These are phyloP conservation scores for Lyophyllum shimeji DNA, from an alignment of 768 basidiomycete genomes.

Conservation along the genomic window DNA sequence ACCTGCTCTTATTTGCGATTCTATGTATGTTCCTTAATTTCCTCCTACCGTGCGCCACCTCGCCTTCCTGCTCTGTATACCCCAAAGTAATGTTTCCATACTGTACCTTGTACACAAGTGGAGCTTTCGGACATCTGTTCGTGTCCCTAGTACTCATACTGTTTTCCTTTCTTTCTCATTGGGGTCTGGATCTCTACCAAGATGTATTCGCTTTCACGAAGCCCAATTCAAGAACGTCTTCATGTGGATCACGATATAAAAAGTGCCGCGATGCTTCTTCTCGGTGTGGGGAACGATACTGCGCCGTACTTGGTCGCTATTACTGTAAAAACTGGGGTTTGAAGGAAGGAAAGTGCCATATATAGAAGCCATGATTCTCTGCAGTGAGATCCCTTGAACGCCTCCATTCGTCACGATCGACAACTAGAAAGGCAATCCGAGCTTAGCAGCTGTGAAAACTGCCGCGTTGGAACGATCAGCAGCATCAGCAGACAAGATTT, in stretches of 20 bases:
- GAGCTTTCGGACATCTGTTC: not conserved
- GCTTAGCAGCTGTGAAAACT: not conserved
- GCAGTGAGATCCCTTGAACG: too few relatives aligned
- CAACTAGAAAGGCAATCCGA: not conserved
- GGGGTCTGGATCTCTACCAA: constrained; percentile 3
- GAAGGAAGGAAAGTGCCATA: not conserved
- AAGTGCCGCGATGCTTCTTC: not conserved
- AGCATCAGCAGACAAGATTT: not conserved
- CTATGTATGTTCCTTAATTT: constrained; percentile 3
- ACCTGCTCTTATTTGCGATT: constrained; percentile 5
- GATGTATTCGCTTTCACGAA: not conserved
- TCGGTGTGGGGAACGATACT: not conserved
- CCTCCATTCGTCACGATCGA: not conserved
- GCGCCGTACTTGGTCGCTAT: not conserved
- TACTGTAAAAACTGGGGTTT: not conserved
- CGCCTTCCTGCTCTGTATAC: constrained; percentile 2
- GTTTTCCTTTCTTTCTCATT: constrained; percentile 1
- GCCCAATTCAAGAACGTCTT: not conserved
- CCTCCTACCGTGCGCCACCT: not conserved
- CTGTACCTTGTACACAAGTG: constrained; percentile 7
- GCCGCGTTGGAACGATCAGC: not conserved
- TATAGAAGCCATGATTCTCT: not conserved
- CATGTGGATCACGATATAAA: not conserved
- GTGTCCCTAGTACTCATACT: not conserved
- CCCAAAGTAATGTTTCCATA: constrained; percentile 3